Percentiles rank a stretch among this genome's conserved stretches.
Evolutionary conservation across 2,329 filamentous ascomycete genomes (phyloP).

Genomic region (Clonostachys chloroleuca): DNA sequence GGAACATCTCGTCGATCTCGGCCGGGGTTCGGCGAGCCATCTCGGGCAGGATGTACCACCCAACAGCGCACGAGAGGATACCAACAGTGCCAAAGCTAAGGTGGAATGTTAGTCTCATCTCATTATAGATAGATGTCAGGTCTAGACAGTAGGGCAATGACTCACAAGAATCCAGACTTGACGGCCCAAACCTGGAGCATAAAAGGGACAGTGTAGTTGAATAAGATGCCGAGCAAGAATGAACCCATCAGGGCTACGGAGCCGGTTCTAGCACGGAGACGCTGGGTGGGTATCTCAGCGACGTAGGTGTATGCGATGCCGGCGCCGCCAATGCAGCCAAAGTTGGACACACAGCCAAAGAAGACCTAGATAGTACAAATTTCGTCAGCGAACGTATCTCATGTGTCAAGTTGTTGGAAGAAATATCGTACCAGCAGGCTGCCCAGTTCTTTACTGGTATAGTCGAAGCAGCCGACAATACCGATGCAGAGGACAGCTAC

Average conservation of each 20-base stretch:
- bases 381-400: too few relatives aligned
- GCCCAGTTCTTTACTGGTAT: not conserved
- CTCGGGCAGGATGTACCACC: constrained; percentile 79
- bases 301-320: not conserved
- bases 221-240: not conserved
- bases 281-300: not conserved
- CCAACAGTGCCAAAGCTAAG: constrained; percentile 49
- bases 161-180: constrained; percentile 40
- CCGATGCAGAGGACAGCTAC: not conserved
- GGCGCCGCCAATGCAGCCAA: not conserved
- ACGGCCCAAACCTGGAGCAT: constrained; percentile 1
- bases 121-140: too few relatives aligned
- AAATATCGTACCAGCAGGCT: not conserved
- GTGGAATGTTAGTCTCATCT: not conserved
- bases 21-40: constrained; percentile 54
- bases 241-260: not conserved
- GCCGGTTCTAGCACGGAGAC: not conserved
- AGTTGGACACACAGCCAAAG: not conserved
- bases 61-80: constrained; percentile 73
- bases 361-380: not conserved
- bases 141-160: constrained; percentile 28
- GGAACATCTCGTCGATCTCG: constrained; percentile 6
- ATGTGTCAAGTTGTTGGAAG: not conserved
- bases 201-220: not conserved
- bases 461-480: not conserved